Evolutionary conservation across 257 asterid species (phyloP).

Genomic region (Solanum paucissectum): DNA sequence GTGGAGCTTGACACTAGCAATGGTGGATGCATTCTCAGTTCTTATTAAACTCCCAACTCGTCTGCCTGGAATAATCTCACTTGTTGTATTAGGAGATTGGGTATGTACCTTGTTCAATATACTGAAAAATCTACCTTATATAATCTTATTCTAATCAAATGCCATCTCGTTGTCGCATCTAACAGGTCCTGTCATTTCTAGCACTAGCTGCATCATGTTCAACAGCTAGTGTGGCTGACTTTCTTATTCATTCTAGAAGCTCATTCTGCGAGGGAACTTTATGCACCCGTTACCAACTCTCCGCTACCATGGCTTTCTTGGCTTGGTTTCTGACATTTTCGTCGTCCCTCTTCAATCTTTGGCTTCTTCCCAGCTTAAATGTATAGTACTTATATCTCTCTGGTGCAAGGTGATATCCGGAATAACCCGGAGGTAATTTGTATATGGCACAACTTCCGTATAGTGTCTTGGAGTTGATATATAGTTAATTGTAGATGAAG

Average conservation of each 20-base stretch:
- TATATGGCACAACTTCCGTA: neutral
- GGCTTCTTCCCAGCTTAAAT: constrained; percentile 46
- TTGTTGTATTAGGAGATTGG: constrained; percentile 78
- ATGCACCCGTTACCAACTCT: constrained; percentile 64
- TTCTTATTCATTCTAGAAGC: constrained; percentile 44
- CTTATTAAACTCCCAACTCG: constrained; percentile 52
- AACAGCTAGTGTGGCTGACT: constrained; percentile 62
- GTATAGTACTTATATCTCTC: neutral
- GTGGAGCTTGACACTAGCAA: constrained; percentile 80
- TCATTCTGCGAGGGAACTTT: constrained; percentile 35
- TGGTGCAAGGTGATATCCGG: neutral
- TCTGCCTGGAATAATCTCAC: constrained; percentile 43
- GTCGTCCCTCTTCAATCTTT: constrained; percentile 81
- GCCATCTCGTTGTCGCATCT: neutral
- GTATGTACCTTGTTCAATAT: constrained; percentile 15
- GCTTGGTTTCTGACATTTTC: constrained; percentile 73
- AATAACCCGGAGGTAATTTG: constrained; percentile 8
- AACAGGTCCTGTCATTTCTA: constrained; percentile 55
- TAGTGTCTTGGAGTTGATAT: neutral
- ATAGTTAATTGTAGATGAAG: neutral
- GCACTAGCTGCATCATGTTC: constrained; percentile 85
- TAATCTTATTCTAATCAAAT: neutral
- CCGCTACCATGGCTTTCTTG: constrained; percentile 88
- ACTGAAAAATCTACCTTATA: neutral
- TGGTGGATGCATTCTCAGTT: constrained; percentile 63